Evolutionary conservation across 768 basidiomycete genomes (phyloP).

Genomic region (Suillus discolor): DNA sequence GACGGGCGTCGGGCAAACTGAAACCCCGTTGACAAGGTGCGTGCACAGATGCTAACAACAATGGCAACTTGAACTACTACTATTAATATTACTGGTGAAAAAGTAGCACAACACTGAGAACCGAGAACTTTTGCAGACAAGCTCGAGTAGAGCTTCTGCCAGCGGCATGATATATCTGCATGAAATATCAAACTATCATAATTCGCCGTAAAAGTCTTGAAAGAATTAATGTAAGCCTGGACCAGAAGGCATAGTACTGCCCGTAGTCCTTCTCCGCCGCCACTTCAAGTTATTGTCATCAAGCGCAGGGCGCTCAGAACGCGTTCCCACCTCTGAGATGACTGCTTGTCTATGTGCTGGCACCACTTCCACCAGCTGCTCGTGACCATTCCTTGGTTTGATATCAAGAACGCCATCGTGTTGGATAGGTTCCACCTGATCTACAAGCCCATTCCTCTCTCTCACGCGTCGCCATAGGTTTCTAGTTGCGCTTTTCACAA

Average conservation of each 20-base stretch:
- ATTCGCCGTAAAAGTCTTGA: too few species aligned
- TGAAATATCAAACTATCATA: not conserved
- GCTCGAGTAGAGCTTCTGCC: not conserved
- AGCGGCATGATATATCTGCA: not conserved
- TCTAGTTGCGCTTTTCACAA: conserved; percentile 47
- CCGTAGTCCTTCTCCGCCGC: conserved; percentile 26
- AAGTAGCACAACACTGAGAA: not conserved
- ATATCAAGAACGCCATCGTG: conserved; percentile 21
- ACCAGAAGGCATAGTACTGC: conserved; percentile 16
- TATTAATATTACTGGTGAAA: not conserved
- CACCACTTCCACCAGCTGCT: conserved; percentile 14
- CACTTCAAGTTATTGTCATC: conserved; percentile 5
- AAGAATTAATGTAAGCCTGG: conserved; percentile 45
- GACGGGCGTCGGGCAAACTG: not conserved
- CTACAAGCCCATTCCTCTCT: conserved; percentile 32
- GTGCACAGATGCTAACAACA: not conserved
- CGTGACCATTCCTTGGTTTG: conserved; percentile 29
- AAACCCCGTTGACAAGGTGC: not conserved
- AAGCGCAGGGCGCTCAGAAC: conserved; percentile 25
- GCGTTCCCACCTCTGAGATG: conserved; percentile 1
- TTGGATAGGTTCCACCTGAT: conserved; percentile 16
- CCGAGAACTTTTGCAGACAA: not conserved
- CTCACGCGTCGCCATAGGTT: conserved; percentile 50
- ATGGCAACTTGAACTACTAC: too few species aligned
- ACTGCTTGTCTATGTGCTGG: not conserved